Conservation (phyloP, 495 filamentous ascomycete species). For the Aspergillus hancockii region DNA sequence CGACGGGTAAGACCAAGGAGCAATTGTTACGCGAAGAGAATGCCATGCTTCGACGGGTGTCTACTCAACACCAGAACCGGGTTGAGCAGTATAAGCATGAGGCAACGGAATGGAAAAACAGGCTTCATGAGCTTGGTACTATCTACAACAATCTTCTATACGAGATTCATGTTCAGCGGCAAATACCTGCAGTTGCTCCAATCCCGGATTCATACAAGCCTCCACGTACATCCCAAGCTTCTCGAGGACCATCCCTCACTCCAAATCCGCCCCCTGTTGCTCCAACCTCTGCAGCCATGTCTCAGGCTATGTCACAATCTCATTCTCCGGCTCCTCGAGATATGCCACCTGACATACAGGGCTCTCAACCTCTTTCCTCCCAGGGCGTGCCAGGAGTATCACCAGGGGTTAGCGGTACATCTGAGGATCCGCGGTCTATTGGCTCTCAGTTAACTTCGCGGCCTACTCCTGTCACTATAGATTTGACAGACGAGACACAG, state of each 20-base stretch:
- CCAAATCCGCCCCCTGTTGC: constrained; percentile 3
- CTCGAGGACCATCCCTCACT: background rate
- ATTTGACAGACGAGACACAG: constrained; percentile 24
- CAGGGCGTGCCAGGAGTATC: background rate
- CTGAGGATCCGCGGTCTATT: background rate
- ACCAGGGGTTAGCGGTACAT: background rate
- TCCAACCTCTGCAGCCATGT: background rate
- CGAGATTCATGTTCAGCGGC: constrained; percentile 23
- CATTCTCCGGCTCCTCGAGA: background rate
- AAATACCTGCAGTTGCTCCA: constrained; percentile 15
- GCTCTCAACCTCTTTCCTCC: background rate
- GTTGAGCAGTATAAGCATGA: constrained; percentile 26
- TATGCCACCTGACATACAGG: background rate
- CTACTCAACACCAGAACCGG: constrained; percentile 19
- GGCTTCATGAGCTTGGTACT: constrained; percentile 17
- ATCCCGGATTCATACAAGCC: constrained; percentile 24
- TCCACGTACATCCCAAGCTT: constrained; percentile 9
- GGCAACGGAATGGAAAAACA: constrained; percentile 23
- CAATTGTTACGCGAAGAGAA: constrained; percentile 28
- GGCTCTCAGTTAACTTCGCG: background rate
- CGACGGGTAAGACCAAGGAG: constrained; percentile 25
- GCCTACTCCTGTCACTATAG: constrained; percentile 21
- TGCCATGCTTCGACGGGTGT: constrained; percentile 24
- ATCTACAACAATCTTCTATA: constrained; percentile 30
- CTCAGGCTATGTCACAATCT: background rate